These are phyloP conservation scores for Russula olivacea DNA, from an alignment of 768 basidiomycete species.

Conservation along the genomic window DNA sequence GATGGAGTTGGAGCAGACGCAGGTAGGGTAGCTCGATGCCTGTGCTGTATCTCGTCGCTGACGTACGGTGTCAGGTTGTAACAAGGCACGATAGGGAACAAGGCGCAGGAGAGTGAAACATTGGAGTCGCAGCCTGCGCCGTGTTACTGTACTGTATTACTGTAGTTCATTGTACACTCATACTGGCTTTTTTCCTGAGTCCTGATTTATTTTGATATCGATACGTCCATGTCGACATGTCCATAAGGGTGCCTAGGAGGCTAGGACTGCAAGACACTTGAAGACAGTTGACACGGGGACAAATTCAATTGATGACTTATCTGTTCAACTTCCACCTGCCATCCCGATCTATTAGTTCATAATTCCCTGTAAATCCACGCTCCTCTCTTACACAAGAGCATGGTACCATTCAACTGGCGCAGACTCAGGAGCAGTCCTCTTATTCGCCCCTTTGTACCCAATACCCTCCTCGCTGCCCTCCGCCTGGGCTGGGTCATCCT, in stretches of 20 bases:
- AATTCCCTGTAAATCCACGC: not conserved
- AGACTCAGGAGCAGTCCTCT: not conserved
- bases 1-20: conserved; percentile 65
- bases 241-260: no score
- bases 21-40: conserved; percentile 36
- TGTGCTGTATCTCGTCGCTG: not conserved
- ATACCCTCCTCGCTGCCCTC: conserved; percentile 30
- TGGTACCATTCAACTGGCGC: not conserved
- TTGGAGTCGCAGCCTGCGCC: not conserved
- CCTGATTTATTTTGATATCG: no score
- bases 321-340: not conserved
- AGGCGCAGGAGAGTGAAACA: conserved; percentile 2
- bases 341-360: not conserved
- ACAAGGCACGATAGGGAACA: conserved; percentile 1
- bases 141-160: no score
- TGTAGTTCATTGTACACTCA: no score
- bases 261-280: no score
- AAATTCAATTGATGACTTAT: not conserved
- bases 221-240: no score
- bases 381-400: not conserved
- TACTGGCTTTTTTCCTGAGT: no score
- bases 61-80: not conserved
- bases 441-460: conserved; percentile 2
- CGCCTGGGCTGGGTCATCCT: conserved; percentile 54
- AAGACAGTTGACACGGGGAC: no score